These are phyloP conservation scores for Aspergillus tubingensis DNA, from an alignment of 2,329 filamentous ascomycete species.

Conservation along the genomic window DNA sequence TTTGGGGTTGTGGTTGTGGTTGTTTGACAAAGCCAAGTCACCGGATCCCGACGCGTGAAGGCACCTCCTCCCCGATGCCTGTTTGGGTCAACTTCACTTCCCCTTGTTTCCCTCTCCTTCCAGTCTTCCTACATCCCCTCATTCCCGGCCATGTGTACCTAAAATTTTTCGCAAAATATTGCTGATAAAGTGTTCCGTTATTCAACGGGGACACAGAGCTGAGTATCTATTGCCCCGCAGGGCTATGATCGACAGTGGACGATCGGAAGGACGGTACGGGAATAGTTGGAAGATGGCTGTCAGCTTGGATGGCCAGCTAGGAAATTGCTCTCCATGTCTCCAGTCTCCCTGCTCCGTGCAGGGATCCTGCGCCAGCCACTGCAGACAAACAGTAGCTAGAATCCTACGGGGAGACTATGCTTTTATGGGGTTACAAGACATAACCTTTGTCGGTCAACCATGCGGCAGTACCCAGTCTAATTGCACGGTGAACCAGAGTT, in stretches of 20 bases:
- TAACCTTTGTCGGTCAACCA: neutral
- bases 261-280: neutral
- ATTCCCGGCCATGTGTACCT: neutral
- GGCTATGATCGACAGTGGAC: neutral
- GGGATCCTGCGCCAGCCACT: neutral
- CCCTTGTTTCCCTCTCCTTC: too few species aligned
- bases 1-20: too few species aligned
- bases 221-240: neutral
- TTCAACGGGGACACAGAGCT: neutral
- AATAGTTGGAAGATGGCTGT: neutral
- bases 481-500: neutral
- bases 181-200: neutral
- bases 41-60: too few species aligned
- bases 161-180: neutral
- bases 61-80: too few species aligned
- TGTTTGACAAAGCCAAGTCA: too few species aligned
- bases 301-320: neutral
- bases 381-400: neutral
- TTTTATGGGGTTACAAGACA: neutral
- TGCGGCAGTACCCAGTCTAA: neutral
- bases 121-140: neutral
- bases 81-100: too few species aligned
- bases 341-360: too few species aligned
- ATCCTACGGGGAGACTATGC: neutral
- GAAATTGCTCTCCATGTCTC: neutral